Base-by-base conservation (phyloP, 768 basidiomycete species). In the Lactarius sp. region DNA sequence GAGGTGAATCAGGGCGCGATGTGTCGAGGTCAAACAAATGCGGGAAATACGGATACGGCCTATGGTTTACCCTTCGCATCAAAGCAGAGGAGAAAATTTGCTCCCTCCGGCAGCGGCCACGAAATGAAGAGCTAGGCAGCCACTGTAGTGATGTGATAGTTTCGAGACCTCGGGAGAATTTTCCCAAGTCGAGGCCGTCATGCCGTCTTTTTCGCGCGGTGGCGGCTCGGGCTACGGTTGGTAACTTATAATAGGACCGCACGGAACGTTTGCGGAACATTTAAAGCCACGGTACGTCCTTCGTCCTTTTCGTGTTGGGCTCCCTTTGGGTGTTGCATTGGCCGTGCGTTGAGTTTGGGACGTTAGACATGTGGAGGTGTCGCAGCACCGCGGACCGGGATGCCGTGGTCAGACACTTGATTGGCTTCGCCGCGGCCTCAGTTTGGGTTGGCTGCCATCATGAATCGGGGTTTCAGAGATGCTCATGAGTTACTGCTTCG, bases 191-290 rank as follows among this genome's bases (percentile, higher is more conserved):
- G 12, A 20, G 9, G 20, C 4, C 22, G 44, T 49, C 31, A 47
- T 2, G 31, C 13, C 60, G 33, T 47, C 22, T 54, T 54, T 31
- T 27, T 36, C 41, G 31, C 20, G 34, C 22, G 34, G 22, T 37
- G 46, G 34, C 27, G 20, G 18, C 27, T 10, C 33, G 13, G 34
- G 31, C 10, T 22, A 1, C 34, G 8, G 36, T 53, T 36, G 9
- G 36, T 36, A 22, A 22, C 22, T 22, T 27, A 20, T 34, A 33
- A 18, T 42, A 16, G 39, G 9, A 8, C 46, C 7, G 12, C 4
- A 14, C 47, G 59, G 60, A 54, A 47, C 18, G 20, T 36, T 31
- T 22, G 42, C 34, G 60, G 52, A 61, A 53, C 31, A 22, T 20
- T 20, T 12, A 0, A 41, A 22, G 10, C 6, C 31, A 12, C n/a